Conservation (phyloP, 495 filamentous ascomycete genomes). For the Aspergillus cristatus region DNA sequence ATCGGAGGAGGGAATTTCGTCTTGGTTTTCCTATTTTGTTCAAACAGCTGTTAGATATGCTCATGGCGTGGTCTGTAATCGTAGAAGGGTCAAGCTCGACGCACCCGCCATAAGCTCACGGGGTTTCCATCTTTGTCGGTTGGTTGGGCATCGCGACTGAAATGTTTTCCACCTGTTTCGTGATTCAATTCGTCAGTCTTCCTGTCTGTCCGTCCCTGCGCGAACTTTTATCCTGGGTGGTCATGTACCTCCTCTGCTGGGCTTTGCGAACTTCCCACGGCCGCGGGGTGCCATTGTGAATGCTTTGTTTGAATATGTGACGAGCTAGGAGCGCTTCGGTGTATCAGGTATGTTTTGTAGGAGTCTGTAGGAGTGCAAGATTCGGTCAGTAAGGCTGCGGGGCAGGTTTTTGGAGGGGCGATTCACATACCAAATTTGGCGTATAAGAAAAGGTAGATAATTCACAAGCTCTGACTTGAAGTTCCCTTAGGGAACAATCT, state of each 20-base stretch:
- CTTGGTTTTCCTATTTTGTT: constrained; percentile 42
- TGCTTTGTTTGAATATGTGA: not conserved
- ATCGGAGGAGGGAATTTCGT: constrained; percentile 28
- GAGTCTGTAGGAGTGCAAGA: too few relatives aligned
- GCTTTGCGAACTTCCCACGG: constrained; percentile 90
- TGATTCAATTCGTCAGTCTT: constrained; percentile 1
- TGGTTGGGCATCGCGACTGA: constrained; percentile 79
- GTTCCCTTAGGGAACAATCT: too few relatives aligned
- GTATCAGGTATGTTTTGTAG: too few relatives aligned
- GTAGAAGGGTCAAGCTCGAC: constrained; percentile 11
- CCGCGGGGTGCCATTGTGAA: constrained; percentile 44
- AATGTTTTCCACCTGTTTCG: constrained; percentile 76
- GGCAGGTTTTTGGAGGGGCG: too few relatives aligned
- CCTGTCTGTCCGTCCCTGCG: too few relatives aligned
- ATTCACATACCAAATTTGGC: too few relatives aligned
- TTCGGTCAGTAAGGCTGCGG: too few relatives aligned
- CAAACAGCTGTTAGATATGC: too few relatives aligned
- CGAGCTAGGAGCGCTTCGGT: too few relatives aligned
- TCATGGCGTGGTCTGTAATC: too few relatives aligned
- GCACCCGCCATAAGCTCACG: constrained; percentile 67
- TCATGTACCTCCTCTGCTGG: constrained; percentile 84
- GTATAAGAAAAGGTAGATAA: too few relatives aligned
- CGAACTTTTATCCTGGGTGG: not conserved
- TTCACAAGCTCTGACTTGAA: too few relatives aligned
- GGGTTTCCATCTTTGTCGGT: constrained; percentile 76